Conservation (phyloP, 2,329 filamentous ascomycete genomes). For the Diaporthe sp. region DNA sequence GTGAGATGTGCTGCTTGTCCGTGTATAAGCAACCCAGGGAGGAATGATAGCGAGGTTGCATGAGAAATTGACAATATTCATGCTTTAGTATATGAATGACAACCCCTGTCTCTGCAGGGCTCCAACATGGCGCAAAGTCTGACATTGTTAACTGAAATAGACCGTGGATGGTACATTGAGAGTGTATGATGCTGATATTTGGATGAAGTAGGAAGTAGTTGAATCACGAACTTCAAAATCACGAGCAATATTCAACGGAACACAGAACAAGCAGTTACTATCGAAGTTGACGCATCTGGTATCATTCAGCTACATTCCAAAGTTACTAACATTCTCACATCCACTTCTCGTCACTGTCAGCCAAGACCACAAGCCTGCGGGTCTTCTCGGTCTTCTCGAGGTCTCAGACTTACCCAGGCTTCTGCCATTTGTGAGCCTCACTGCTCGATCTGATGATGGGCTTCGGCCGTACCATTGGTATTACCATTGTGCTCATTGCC, state of each 20-base stretch:
- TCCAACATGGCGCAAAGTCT: no score
- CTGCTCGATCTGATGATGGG: constrained; percentile 31
- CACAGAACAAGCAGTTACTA: not conserved
- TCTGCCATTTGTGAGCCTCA: constrained; percentile 32
- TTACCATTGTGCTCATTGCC: not conserved
- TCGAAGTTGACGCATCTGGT: not conserved
- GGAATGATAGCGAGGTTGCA: no score
- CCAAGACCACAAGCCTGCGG: not conserved
- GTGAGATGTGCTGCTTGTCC: no score
- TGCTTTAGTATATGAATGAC: no score
- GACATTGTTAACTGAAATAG: no score
- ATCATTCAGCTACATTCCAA: not conserved
- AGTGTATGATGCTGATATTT: not conserved
- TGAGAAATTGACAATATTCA: no score
- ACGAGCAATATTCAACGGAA: not conserved
- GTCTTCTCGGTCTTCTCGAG: no score
- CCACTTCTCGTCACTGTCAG: not conserved
- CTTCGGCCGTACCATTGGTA: constrained; percentile 26
- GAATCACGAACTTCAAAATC: not conserved
- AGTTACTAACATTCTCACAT: not conserved
- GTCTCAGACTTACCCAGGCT: constrained; percentile 15
- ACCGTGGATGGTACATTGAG: not conserved
- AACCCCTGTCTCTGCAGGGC: no score
- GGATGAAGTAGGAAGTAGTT: no score
- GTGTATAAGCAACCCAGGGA: no score